Conservation (phyloP, 345 rosid species). For the Lumnitzera littorea region DNA sequence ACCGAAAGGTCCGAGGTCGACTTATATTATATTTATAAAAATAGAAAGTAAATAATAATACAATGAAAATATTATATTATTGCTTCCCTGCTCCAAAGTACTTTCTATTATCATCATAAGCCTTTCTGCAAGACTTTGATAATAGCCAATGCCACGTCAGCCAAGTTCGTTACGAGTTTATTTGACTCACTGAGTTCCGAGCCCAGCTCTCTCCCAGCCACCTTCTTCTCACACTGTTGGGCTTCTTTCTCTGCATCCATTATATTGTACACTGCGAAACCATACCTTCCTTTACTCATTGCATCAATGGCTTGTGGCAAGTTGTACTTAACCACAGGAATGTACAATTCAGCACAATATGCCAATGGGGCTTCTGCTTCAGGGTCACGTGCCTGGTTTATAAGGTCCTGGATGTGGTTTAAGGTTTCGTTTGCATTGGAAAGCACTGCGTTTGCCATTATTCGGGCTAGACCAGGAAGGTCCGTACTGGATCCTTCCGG, state of each 20-base stretch:
- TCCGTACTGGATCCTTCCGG: slow-evolving; percentile 12
- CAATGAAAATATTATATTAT: too few species aligned
- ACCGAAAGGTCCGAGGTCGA: too few species aligned
- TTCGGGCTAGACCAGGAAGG: slow-evolving; percentile 12
- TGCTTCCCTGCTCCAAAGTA: neutral
- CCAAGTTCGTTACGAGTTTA: too few species aligned
- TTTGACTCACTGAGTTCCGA: too few species aligned
- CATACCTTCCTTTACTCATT: slow-evolving; percentile 20
- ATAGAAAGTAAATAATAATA: too few species aligned
- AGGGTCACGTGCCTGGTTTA: slow-evolving; percentile 16
- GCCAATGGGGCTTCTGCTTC: slow-evolving; percentile 17
- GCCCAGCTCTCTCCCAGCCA: neutral
- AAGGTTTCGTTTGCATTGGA: slow-evolving; percentile 13
- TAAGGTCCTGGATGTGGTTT: slow-evolving; percentile 20
- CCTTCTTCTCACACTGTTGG: slow-evolving; percentile 13
- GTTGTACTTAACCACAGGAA: slow-evolving; percentile 23
- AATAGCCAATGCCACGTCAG: too few species aligned
- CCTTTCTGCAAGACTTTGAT: neutral
- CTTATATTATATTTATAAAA: too few species aligned
- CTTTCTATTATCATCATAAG: neutral
- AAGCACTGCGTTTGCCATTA: slow-evolving; percentile 12
- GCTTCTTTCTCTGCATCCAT: slow-evolving; percentile 24
- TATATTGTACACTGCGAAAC: slow-evolving; percentile 18
- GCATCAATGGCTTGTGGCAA: slow-evolving; percentile 22
- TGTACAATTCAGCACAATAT: slow-evolving; percentile 25